These are phyloP conservation scores for Trypanosomatidae sp. DNA, from an alignment of 208 protist genomes.

Conservation along the genomic window DNA sequence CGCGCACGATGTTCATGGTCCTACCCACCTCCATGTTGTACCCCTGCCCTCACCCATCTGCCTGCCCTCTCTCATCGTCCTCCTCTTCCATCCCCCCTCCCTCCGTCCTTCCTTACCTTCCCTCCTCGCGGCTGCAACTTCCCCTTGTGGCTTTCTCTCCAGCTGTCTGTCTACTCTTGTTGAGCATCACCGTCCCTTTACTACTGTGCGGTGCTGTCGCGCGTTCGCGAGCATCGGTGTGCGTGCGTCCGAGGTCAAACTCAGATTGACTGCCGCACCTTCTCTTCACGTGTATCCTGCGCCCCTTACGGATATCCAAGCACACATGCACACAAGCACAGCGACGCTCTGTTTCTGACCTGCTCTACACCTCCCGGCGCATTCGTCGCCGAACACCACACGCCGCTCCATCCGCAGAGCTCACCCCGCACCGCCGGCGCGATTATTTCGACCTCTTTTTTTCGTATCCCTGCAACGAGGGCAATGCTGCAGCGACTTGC, in stretches of 20 bases:
- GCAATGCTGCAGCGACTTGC: conserved; percentile 15
- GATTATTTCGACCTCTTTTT: not conserved
- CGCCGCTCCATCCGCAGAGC: not conserved
- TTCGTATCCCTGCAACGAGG: not conserved
- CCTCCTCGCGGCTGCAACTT: not conserved
- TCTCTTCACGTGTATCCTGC: not conserved
- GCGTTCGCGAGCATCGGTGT: not conserved
- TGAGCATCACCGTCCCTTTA: not conserved
- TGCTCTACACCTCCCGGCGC: not conserved
- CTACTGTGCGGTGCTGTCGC: not conserved
- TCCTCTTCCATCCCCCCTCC: not conserved
- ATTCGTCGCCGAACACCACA: not conserved
- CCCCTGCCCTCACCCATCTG: not conserved
- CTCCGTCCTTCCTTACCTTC: not conserved
- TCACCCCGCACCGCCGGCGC: not conserved
- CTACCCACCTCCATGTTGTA: not conserved
- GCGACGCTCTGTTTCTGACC: not conserved
- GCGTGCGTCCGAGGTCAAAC: conserved; percentile 2
- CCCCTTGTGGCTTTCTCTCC: not conserved
- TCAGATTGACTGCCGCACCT: not conserved
- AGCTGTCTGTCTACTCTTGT: not conserved
- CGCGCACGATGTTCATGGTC: not conserved
- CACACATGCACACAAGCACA: not conserved
- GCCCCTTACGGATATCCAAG: not conserved
- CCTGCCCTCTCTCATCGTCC: not conserved